Evolutionary conservation across 306 rosid genomes (phyloP), one percentile per base, ranked within the genome.

Genomic region (Datisca glomerata): DNA sequence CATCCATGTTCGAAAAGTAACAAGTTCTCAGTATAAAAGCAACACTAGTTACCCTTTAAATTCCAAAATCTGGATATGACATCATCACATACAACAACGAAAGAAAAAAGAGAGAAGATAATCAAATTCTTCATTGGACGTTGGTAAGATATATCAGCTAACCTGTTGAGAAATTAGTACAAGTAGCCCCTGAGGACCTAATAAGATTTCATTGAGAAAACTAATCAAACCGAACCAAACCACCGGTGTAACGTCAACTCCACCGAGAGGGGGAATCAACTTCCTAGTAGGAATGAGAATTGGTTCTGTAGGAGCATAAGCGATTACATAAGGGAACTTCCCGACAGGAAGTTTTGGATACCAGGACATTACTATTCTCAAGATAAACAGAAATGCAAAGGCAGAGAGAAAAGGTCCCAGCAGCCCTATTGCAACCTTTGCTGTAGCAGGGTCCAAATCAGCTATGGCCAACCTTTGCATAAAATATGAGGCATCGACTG

Each of bases 351-450:
- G 71, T 58, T 77, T 85, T 8, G 96, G 95, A 51, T 85, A 81
- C 96, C 96, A 85, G n/a, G 97, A 83, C 95, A 89, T 83, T 16
- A 89, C 71, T 55, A 89, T 89, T 66, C 93, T 89, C 44, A 56
- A 20, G 25, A 89, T 64, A 43, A 89, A 89, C 25, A 89, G 74
- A 60, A 83, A 83, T 19, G 80, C 74, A 56, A 80, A 76, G 0
- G 28, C 77, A 1, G 97, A 70, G 37, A 83, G 78, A 47, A 78
- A 83, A 5, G 95, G 95, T 8, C 98, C 95, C 8, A 89, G 59
- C 56, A 84, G 63, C 19, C 69, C 71, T 46, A 80, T 77, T 3
- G 78, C 77, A 1, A 80, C 53, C 69, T 80, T 89, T 35, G 91
- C 98, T 13, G 81, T 75, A 4, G 74, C 68, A 53, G 98, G 91